These are phyloP conservation scores for Aspergillus steynii DNA, from an alignment of 495 filamentous ascomycete genomes.

Conservation along the genomic window DNA sequence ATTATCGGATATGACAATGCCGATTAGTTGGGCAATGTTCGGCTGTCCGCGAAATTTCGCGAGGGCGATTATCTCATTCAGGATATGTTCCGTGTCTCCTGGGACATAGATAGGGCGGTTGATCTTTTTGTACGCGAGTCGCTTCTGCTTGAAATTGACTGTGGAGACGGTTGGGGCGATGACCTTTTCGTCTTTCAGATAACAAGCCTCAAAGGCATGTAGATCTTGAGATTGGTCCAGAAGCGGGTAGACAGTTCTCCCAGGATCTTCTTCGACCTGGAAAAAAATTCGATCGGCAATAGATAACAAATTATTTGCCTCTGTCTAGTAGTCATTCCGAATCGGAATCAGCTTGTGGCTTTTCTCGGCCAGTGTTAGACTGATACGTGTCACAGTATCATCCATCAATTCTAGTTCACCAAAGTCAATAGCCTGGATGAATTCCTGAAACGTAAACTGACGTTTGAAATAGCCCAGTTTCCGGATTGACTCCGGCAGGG, in stretches of 20 bases:
- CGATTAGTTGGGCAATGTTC: constrained; percentile 20
- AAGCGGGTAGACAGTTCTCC: constrained; percentile 15
- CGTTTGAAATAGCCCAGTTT: constrained; percentile 13
- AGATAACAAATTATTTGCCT: constrained; percentile 11
- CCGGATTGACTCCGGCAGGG: constrained; percentile 7
- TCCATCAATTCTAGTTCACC: constrained; percentile 12
- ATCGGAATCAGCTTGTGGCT: constrained; percentile 12
- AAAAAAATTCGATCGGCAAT: constrained; percentile 13
- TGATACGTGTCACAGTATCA: constrained; percentile 16
- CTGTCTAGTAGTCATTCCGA: not conserved
- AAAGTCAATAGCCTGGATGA: constrained; percentile 21
- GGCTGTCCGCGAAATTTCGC: constrained; percentile 16
- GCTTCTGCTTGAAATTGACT: constrained; percentile 7
- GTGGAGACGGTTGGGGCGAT: constrained; percentile 17
- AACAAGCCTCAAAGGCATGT: constrained; percentile 13
- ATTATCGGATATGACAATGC: constrained; percentile 20
- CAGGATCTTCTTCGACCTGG: constrained; percentile 14
- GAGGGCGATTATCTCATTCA: constrained; percentile 18
- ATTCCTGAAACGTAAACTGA: constrained; percentile 7
- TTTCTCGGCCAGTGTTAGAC: constrained; percentile 12
- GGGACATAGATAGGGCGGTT: constrained; percentile 18
- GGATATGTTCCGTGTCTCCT: constrained; percentile 15
- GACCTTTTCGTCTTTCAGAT: constrained; percentile 8
- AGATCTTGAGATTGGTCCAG: constrained; percentile 11
- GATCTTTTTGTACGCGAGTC: constrained; percentile 18